Evolutionary conservation across 2,329 filamentous ascomycete genomes (phyloP).

Genomic region (Chaetomium sp.): DNA sequence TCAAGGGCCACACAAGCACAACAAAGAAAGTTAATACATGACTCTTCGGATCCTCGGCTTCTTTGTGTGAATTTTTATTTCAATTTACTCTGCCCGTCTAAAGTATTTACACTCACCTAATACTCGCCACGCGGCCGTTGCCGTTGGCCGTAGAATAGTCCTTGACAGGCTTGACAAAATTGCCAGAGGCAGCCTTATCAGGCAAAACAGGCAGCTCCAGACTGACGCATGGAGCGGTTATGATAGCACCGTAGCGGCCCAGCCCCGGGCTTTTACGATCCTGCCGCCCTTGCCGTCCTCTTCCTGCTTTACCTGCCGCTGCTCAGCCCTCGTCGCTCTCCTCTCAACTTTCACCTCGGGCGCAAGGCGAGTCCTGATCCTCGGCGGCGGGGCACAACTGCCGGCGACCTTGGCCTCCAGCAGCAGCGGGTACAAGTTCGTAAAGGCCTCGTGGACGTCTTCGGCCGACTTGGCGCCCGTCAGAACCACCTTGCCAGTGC

Average conservation of each 20-base stretch:
- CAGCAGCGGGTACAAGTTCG: conserved; percentile 28
- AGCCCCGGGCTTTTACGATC: no score
- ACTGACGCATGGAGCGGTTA: no score
- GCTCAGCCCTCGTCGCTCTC: background rate
- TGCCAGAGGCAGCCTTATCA: no score
- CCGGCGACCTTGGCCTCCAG: conserved; percentile 24
- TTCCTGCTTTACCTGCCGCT: background rate
- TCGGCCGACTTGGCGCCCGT: conserved; percentile 93
- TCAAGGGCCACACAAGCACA: background rate
- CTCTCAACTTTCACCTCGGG: background rate
- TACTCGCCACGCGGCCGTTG: no score
- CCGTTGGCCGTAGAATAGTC: no score
- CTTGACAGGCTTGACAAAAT: no score
- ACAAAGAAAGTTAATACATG: background rate
- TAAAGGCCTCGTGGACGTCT: conserved; percentile 86
- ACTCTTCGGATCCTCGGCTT: background rate
- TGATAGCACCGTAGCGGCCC: no score
- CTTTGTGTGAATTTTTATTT: background rate
- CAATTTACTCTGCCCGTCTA: background rate
- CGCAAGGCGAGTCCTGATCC: background rate
- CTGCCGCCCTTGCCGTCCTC: no score
- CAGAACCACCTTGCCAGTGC: conserved; percentile 91
- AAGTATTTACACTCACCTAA: background rate
- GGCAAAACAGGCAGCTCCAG: no score
- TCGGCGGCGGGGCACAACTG: background rate